A percentile compares a stretch with the other conserved stretches of the same genome.
Evolutionary conservation across 2,329 filamentous ascomycete species (phyloP).

Genomic region (Talaromyces sp.): DNA sequence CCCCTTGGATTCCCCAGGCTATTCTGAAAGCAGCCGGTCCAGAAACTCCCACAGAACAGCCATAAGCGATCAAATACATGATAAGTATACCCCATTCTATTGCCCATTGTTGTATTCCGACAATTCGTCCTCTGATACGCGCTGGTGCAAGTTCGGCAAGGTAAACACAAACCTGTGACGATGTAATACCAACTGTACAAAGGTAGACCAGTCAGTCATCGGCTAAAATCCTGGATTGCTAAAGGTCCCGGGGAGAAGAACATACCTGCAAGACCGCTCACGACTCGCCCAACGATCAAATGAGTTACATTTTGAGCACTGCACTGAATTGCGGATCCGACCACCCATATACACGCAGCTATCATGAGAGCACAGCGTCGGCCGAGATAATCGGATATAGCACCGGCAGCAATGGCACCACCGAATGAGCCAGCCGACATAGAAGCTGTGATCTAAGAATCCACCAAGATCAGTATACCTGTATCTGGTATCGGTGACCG

Average conservation of each 20-base stretch:
- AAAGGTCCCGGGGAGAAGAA: neutral
- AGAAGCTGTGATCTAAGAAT: constrained; percentile 58
- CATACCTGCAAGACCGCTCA: constrained; percentile 35
- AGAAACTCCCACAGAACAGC: constrained; percentile 32
- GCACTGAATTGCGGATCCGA: constrained; percentile 34
- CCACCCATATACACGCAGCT: constrained; percentile 32
- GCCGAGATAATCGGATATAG: constrained; percentile 34
- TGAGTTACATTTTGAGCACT: constrained; percentile 32
- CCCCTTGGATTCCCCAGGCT: constrained; percentile 61
- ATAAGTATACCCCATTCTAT: constrained; percentile 45
- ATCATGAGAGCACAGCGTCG: constrained; percentile 42
- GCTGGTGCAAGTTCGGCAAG: constrained; percentile 43
- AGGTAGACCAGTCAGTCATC: neutral
- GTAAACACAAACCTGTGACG: constrained; percentile 45
- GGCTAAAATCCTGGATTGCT: neutral
- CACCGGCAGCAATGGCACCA: constrained; percentile 50
- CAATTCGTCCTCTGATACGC: constrained; percentile 41
- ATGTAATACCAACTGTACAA: constrained; percentile 41
- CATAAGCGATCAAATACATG: constrained; percentile 44
- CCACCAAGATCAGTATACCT: constrained; percentile 32
- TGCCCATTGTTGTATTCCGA: constrained; percentile 45
- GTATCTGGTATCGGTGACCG: neutral
- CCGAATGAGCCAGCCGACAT: constrained; percentile 70
- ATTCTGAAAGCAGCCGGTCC: constrained; percentile 52
- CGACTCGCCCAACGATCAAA: constrained; percentile 50